Percentiles rank a stretch among this genome's conserved stretches.
These are phyloP conservation scores for Cyclotella choctawhatcheeana DNA, from an alignment of 108 stramenopile genomes.

Conservation along the genomic window DNA sequence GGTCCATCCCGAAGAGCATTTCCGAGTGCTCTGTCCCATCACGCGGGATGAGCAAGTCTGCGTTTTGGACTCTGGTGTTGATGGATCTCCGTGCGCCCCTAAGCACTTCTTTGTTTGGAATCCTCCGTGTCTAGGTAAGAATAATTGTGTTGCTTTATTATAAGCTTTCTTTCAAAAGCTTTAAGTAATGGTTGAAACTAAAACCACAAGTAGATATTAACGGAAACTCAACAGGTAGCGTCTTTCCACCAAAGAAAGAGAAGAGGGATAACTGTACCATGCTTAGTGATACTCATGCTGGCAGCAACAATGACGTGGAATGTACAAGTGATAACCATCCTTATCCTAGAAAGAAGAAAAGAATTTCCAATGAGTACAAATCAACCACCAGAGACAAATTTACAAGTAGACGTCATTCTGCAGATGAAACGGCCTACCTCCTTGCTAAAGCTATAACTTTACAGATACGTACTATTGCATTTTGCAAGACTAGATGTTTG, in stretches of 20 bases:
- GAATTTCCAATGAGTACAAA: slow-evolving; percentile 6
- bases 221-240: slow-evolving; percentile 42
- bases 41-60: slow-evolving; percentile 44
- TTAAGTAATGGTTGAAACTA: no score
- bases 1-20: slow-evolving; percentile 83
- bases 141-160: no score
- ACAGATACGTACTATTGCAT: slow-evolving; percentile 91
- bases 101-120: slow-evolving; percentile 92
- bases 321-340: neutral
- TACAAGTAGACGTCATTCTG: slow-evolving; percentile 69
- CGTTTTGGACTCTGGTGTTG: slow-evolving; percentile 63
- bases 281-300: neutral
- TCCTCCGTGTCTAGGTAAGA: slow-evolving; percentile 65
- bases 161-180: no score
- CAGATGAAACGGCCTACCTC: slow-evolving; percentile 93
- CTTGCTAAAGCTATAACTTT: slow-evolving; percentile 80
- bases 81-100: slow-evolving; percentile 80
- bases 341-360: neutral
- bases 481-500: slow-evolving; percentile 90
- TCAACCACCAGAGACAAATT: neutral
- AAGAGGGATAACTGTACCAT: slow-evolving; percentile 5
- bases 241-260: slow-evolving; percentile 35
- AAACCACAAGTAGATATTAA: slow-evolving; percentile 19
- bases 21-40: slow-evolving; percentile 78
- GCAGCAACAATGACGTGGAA: slow-evolving; percentile 9